A percentile compares a stretch with the other conserved stretches of the same genome.
Evolutionary conservation across 495 filamentous ascomycete species (phyloP).

Genomic region (Aspergillus ellipticus): DNA sequence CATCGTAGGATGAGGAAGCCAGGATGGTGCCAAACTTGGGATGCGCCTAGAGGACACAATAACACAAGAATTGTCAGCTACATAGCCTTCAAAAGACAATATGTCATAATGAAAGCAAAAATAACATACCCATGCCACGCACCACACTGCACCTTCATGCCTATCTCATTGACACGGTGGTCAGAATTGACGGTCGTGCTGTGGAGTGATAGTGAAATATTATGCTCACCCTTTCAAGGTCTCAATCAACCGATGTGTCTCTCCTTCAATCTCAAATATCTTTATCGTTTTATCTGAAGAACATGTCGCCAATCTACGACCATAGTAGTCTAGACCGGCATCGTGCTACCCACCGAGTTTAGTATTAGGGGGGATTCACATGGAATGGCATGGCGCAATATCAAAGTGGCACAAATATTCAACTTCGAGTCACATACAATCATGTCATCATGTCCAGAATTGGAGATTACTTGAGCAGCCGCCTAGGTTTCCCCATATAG

Average conservation of each 20-base stretch:
- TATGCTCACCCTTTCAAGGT: conserved; percentile 83
- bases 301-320: conserved; percentile 92
- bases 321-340: conserved; percentile 97
- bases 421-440: conserved; percentile 68
- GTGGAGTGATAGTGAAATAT: background rate
- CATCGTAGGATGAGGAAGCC: conserved; percentile 89
- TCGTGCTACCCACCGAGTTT: conserved; percentile 64
- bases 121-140: conserved; percentile 76
- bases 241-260: conserved; percentile 84
- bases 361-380: background rate
- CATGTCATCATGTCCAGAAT: conserved; percentile 98
- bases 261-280: conserved; percentile 97
- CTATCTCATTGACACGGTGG: conserved; percentile 39
- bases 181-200: conserved; percentile 8
- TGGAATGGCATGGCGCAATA: background rate
- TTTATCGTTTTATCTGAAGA: conserved; percentile 98
- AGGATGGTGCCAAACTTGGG: conserved; percentile 98
- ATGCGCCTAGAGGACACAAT: conserved; percentile 58
- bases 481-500: conserved; percentile 45
- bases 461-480: conserved; percentile 72
- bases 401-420: background rate
- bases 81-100: background rate
- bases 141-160: conserved; percentile 95
- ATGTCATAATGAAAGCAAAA: background rate
- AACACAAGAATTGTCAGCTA: conserved; percentile 2